These are phyloP conservation scores for Bipolaris bicolor DNA, from an alignment of 2,329 filamentous ascomycete genomes.

Conservation along the genomic window DNA sequence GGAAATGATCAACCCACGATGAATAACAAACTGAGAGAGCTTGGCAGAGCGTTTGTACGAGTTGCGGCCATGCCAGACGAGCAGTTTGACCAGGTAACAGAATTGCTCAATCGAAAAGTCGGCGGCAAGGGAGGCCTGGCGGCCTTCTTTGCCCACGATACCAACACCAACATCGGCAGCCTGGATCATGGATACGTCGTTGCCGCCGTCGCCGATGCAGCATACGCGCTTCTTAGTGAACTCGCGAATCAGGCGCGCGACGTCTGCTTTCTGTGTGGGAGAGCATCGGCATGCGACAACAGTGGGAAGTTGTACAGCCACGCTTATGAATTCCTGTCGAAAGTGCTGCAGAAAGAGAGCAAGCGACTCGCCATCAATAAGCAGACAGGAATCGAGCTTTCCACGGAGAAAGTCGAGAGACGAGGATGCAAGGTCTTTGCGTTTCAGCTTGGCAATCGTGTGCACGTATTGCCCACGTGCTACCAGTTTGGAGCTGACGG, in stretches of 20 bases:
- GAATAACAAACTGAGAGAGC: constrained; percentile 96
- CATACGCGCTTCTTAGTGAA: constrained; percentile 95
- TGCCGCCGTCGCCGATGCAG: constrained; percentile 97
- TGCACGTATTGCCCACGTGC: constrained; percentile 94
- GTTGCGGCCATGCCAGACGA: constrained; percentile 99
- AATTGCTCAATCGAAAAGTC: constrained; percentile 98
- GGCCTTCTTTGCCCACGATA: constrained; percentile 96
- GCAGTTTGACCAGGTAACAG: constrained; percentile 88
- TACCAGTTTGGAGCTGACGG: constrained; percentile 92
- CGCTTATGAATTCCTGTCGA: constrained; percentile 81
- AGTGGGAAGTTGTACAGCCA: constrained; percentile 85
- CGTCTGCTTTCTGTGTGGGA: constrained; percentile 94
- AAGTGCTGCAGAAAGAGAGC: constrained; percentile 83
- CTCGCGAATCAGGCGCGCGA: constrained; percentile 86
- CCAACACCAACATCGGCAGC: constrained; percentile 97
- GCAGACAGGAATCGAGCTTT: constrained; percentile 83
- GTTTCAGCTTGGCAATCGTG: constrained; percentile 83
- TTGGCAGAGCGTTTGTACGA: constrained; percentile 96
- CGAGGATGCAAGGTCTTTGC: constrained; percentile 84
- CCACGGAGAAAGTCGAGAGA: constrained; percentile 86
- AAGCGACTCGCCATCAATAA: constrained; percentile 94
- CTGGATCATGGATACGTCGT: constrained; percentile 99
- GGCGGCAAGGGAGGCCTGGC: constrained; percentile 90
- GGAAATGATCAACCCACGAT: constrained; percentile 91
- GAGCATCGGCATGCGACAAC: constrained; percentile 97